Percentiles rank a stretch among this genome's conserved stretches.
Evolutionary conservation across 306 rosid species (phyloP).

Genomic region (Prunus dulcis): DNA sequence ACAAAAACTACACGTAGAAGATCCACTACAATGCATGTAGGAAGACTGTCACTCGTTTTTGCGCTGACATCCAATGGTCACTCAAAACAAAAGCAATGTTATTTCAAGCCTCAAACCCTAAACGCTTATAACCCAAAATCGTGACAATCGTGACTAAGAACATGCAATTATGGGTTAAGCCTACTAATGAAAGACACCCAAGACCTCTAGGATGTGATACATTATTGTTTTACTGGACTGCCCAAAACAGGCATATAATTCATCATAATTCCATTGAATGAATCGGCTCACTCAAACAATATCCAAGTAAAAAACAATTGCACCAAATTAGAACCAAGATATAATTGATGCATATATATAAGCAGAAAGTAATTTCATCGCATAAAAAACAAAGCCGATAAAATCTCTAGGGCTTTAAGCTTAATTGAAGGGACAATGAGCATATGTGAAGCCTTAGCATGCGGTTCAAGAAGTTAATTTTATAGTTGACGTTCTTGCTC

Average conservation of each 20-base stretch:
- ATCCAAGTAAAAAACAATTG: neutral
- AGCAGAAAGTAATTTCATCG: neutral
- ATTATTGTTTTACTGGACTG: too few relatives aligned
- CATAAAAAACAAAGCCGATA: neutral
- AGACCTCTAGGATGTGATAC: neutral
- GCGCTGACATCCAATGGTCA: neutral
- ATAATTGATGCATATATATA: neutral
- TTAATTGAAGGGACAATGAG: too few relatives aligned
- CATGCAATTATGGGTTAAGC: neutral
- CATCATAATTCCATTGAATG: neutral
- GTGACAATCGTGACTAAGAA: too few relatives aligned
- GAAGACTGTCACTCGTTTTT: neutral
- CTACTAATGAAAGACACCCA: neutral
- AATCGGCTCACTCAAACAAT: neutral
- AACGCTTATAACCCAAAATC: too few relatives aligned
- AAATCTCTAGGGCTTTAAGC: neutral
- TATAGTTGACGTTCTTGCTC: too few relatives aligned
- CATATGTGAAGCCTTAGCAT: too few relatives aligned
- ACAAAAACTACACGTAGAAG: neutral
- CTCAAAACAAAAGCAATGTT: neutral
- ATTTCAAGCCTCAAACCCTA: neutral
- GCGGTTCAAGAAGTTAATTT: too few relatives aligned
- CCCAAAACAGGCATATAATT: neutral
- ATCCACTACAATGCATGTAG: neutral
- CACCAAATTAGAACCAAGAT: neutral